Percentiles rank a stretch among this genome's conserved stretches.
These are phyloP conservation scores for Fomitopsis betulina DNA, from an alignment of 1,284 basidiomycete species.

Conservation along the genomic window DNA sequence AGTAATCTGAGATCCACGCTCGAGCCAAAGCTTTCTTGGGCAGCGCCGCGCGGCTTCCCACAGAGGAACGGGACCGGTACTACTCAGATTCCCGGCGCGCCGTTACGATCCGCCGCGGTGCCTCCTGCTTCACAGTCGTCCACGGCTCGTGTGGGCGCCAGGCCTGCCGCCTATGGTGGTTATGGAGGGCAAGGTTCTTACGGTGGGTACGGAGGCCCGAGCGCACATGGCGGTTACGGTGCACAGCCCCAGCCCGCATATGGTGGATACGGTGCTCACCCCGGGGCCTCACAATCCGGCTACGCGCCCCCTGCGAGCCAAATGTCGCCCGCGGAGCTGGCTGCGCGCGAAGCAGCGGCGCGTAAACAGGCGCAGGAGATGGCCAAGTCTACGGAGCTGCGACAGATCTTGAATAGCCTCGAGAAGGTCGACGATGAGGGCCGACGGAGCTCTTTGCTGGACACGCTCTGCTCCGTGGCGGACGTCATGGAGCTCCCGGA, in stretches of 20 bases:
- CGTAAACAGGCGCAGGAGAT: slow-evolving; percentile 50
- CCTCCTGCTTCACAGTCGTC: background rate
- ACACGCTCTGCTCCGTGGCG: slow-evolving; percentile 60
- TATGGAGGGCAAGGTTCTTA: background rate
- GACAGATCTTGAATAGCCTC: slow-evolving; percentile 56
- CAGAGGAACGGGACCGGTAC: slow-evolving; percentile 16
- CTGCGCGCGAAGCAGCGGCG: slow-evolving; percentile 30
- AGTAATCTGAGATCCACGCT: slow-evolving; percentile 52
- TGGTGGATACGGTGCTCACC: background rate
- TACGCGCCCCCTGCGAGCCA: slow-evolving; percentile 4
- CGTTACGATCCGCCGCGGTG: slow-evolving; percentile 12
- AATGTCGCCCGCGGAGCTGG: slow-evolving; percentile 11
- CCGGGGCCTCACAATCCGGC: slow-evolving; percentile 8
- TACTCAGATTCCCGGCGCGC: slow-evolving; percentile 21
- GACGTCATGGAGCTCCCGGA: slow-evolving; percentile 66
- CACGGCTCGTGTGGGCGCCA: background rate
- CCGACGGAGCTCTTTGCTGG: slow-evolving; percentile 65
- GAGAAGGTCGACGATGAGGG: slow-evolving; percentile 77
- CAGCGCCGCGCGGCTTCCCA: slow-evolving; percentile 63
- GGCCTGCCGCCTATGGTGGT: background rate
- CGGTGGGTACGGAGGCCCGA: background rate
- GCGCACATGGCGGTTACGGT: background rate
- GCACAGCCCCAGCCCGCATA: background rate
- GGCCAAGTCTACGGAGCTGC: slow-evolving; percentile 60
- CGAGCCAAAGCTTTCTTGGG: slow-evolving; percentile 70